These are phyloP conservation scores for Aureobasidium mangrovei DNA, from an alignment of 2,329 filamentous ascomycete species.

Conservation along the genomic window DNA sequence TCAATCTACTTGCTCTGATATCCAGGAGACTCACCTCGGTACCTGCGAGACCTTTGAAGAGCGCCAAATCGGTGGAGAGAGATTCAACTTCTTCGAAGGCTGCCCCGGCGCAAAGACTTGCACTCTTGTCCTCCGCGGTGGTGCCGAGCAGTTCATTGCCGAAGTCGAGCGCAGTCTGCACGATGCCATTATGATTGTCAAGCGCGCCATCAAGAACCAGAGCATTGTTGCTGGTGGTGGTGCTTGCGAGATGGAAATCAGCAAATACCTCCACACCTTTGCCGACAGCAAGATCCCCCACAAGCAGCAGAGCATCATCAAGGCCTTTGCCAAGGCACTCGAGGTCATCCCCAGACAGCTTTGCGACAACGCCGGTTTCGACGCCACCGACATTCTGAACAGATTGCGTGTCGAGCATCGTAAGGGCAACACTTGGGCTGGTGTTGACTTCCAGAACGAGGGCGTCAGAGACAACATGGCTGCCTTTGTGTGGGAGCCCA, in stretches of 20 bases:
- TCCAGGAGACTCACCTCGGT: conserved; percentile 78
- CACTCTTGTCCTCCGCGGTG: conserved; percentile 87
- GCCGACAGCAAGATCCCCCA: conserved; percentile 86
- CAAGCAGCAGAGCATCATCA: conserved; percentile 97
- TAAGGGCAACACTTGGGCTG: conserved; percentile 86
- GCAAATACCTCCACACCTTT: conserved; percentile 82
- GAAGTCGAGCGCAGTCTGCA: conserved; percentile 96
- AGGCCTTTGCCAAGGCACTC: conserved; percentile 92
- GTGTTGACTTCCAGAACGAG: conserved; percentile 89
- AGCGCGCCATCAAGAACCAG: conserved; percentile 91
- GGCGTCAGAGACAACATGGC: conserved; percentile 91
- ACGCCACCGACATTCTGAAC: conserved; percentile 96
- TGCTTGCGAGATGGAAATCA: conserved; percentile 93
- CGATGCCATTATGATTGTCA: conserved; percentile 99
- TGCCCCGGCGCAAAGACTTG: conserved; percentile 95
- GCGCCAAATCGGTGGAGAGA: conserved; percentile 91
- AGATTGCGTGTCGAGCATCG: conserved; percentile 91
- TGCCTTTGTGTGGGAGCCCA: conserved; percentile 95
- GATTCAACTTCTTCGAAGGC: conserved; percentile 97
- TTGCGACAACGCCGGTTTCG: conserved; percentile 97
- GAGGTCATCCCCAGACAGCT: conserved; percentile 95
- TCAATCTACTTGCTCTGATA: conserved; percentile 95
- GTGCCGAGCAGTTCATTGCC: conserved; percentile 97
- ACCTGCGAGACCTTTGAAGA: conserved; percentile 88
- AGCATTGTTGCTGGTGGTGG: conserved; percentile 93